Evolutionary conservation across 139 green algal species (phyloP).

Genomic region (Chlorella vulgaris): DNA sequence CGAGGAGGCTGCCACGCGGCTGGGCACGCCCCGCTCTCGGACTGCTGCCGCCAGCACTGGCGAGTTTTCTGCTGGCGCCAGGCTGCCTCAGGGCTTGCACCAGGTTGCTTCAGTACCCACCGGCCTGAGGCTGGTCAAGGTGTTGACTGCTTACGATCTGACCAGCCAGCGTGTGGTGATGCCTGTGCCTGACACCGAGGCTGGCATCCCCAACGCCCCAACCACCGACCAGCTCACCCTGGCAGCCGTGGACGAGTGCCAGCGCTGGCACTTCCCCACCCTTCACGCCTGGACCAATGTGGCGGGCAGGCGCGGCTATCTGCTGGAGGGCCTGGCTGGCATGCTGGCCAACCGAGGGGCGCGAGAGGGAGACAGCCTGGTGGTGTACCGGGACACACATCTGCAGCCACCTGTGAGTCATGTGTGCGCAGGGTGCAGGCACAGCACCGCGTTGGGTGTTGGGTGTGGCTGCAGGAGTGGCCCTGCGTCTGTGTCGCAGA

Average conservation of each 20-base stretch:
- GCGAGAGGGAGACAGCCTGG: slow-evolving; percentile 39
- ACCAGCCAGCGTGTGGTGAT: slow-evolving; percentile 41
- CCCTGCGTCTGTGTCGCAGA: neutral
- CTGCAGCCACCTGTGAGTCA: slow-evolving; percentile 29
- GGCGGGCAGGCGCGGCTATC: slow-evolving; percentile 44
- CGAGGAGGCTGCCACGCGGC: slow-evolving; percentile 18
- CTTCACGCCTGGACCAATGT: slow-evolving; percentile 43
- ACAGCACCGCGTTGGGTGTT: neutral
- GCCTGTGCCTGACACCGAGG: slow-evolving; percentile 42
- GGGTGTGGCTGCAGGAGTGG: neutral
- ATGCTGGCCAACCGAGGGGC: slow-evolving; percentile 34
- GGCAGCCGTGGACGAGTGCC: slow-evolving; percentile 41
- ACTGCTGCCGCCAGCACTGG: neutral
- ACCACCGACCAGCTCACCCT: slow-evolving; percentile 41
- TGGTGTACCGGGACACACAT: slow-evolving; percentile 27
- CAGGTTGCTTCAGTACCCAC: slow-evolving; percentile 25
- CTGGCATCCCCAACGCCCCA: slow-evolving; percentile 26
- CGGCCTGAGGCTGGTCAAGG: slow-evolving; percentile 28
- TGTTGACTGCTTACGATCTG: slow-evolving; percentile 51
- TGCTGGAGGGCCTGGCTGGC: slow-evolving; percentile 37
- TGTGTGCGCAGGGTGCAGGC: too few relatives aligned
- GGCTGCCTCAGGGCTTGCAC: slow-evolving; percentile 31
- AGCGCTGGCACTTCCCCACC: slow-evolving; percentile 45
- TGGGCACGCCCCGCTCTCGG: neutral
- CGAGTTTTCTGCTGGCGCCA: neutral